phyloP scores from a whole-genome alignment of 192 early-diverging fungal species.

The Lobosporangium transversale region DNA sequence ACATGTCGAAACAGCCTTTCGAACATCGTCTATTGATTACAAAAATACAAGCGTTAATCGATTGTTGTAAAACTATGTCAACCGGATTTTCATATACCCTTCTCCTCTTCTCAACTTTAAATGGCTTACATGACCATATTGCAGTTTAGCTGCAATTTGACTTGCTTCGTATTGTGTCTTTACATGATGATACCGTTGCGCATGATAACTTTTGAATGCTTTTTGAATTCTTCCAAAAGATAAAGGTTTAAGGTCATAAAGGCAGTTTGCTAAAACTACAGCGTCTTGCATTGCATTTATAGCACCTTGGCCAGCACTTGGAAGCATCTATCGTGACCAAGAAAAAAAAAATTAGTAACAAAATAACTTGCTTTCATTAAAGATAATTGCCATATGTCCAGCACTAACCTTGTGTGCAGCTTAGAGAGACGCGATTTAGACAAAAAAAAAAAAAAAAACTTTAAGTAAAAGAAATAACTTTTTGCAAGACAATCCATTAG shows the following conservation, averaged over 20 bases:
- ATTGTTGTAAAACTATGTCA: too few relatives aligned
- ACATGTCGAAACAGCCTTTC: slow-evolving; percentile 7
- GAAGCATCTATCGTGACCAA: slow-evolving; percentile 2
- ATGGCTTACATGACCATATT: slow-evolving; percentile 20
- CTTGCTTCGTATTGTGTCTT: not conserved
- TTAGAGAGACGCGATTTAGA: too few relatives aligned
- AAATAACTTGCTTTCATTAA: not conserved
- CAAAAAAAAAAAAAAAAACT: not conserved
- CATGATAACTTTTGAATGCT: slow-evolving; percentile 3
- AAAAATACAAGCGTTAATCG: too few relatives aligned
- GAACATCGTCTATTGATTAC: not conserved
- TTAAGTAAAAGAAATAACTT: not conserved
- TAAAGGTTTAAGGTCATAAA: slow-evolving; percentile 9
- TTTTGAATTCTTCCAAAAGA: not conserved
- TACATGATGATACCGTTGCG: slow-evolving; percentile 1
- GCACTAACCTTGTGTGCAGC: too few relatives aligned
- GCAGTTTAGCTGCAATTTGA: not conserved
- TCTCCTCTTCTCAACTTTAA: too few relatives aligned
- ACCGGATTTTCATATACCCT: too few relatives aligned
- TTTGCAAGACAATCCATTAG: not conserved
- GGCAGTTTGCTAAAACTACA: slow-evolving; percentile 18
- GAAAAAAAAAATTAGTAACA: not conserved
- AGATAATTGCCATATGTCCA: not conserved
- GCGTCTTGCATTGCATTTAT: slow-evolving; percentile 23
- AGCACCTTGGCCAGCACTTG: slow-evolving; percentile 21